These are phyloP conservation scores for Paradendryphiella salina DNA, from an alignment of 2,329 filamentous ascomycete genomes.

Conservation along the genomic window DNA sequence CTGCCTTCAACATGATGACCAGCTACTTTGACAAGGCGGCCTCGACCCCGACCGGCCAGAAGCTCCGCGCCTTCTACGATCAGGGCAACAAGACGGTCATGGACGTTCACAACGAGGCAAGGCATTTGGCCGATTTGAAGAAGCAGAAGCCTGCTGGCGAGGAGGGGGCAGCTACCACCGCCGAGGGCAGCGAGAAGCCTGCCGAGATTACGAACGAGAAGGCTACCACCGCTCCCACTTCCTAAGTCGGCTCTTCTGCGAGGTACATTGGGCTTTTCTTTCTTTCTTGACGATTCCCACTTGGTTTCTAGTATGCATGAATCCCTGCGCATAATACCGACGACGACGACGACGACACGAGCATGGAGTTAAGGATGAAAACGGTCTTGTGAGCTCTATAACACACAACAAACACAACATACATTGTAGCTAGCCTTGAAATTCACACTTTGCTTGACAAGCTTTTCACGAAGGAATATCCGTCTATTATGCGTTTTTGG, in stretches of 20 bases:
- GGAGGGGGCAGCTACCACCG: conserved; percentile 49
- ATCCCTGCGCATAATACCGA: conserved; percentile 10
- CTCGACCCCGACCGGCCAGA: conserved; percentile 84
- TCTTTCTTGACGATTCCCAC: conserved; percentile 17
- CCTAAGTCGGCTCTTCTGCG: conserved; percentile 6
- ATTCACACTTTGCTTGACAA: neutral
- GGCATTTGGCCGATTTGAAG: conserved; percentile 86
- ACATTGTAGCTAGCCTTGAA: neutral
- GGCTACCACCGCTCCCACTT: conserved; percentile 15
- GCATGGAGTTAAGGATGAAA: conserved; percentile 12
- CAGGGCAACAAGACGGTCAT: conserved; percentile 84
- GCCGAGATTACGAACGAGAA: conserved; percentile 23
- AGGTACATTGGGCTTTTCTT: neutral
- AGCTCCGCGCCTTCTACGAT: conserved; percentile 84
- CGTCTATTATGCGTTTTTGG: neutral
- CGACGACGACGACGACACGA: conserved; percentile 5
- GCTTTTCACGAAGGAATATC: neutral
- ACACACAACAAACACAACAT: neutral
- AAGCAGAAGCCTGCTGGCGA: conserved; percentile 46
- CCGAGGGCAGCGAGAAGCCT: conserved; percentile 51
- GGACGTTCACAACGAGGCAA: conserved; percentile 91
- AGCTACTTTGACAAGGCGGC: conserved; percentile 96
- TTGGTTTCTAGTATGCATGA: conserved; percentile 17
- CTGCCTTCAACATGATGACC: conserved; percentile 67
- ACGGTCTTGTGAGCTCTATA: neutral